A percentile compares a stretch with the other conserved stretches of the same genome.
Evolutionary conservation across 1,284 basidiomycete species (phyloP).

Genomic region (Inonotus hispidus): DNA sequence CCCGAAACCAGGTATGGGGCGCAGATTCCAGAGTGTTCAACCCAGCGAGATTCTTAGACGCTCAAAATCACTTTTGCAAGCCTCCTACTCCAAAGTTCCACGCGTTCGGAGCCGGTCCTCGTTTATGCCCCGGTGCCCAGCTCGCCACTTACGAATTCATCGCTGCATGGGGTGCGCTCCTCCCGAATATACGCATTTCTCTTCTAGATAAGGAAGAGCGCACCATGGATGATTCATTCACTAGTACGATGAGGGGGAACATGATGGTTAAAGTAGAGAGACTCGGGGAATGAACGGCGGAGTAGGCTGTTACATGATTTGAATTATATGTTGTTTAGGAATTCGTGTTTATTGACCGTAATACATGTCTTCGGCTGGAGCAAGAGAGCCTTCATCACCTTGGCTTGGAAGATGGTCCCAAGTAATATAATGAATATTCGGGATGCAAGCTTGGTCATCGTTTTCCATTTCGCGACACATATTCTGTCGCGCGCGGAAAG

Average conservation of each 20-base stretch:
- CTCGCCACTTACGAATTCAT: slow-evolving; percentile 25
- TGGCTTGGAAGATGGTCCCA: too few species aligned
- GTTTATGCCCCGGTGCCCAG: slow-evolving; percentile 23
- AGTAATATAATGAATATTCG: too few species aligned
- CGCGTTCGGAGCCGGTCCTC: slow-evolving; percentile 24
- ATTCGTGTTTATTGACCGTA: too few species aligned
- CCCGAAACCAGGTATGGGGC: neutral
- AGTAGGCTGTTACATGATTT: too few species aligned
- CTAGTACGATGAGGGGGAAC: neutral
- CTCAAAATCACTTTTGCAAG: slow-evolving; percentile 22
- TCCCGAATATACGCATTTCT: slow-evolving; percentile 22
- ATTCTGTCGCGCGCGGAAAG: too few species aligned
- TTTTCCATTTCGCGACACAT: too few species aligned
- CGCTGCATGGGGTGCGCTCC: slow-evolving; percentile 19
- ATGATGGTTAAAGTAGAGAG: neutral
- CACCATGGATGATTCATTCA: slow-evolving; percentile 3
- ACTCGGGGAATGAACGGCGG: neutral
- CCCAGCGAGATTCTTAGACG: slow-evolving; percentile 22
- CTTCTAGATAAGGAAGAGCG: slow-evolving; percentile 7
- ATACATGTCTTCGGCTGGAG: too few species aligned
- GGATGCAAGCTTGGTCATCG: too few species aligned
- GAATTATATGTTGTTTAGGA: too few species aligned
- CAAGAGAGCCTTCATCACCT: too few species aligned
- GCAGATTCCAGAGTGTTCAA: slow-evolving; percentile 19
- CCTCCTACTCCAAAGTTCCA: slow-evolving; percentile 22